Evolutionary conservation across 345 rosid genomes (phyloP), one percentile per base, ranked within the genome.

Genomic region (Trapa incisa): DNA sequence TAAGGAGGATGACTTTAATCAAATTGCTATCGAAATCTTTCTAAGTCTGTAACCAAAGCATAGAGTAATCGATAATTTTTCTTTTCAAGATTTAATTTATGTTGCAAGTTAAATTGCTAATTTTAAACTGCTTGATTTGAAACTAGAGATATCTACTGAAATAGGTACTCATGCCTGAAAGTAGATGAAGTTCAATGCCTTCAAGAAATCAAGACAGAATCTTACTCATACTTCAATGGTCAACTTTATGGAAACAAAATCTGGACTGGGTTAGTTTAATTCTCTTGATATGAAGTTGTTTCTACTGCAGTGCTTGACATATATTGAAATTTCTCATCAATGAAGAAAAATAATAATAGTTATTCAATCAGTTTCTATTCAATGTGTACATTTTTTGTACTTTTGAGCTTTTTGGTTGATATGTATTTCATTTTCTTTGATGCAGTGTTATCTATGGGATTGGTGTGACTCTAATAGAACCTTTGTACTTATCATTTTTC

Each of bases 401-500:
- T 41, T 8, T 2, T 42, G 33, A 47, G 16, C 12, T 10, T n/a
- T 47, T 2, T 3, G 43, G 43, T 10, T 22, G 52, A 65, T 42
- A 35, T 13, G 10, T n/a, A 41, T 22, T 52, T 1, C 56, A 3
- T n/a, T 37, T 39, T 56, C 62, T 37, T 71, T 72, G 43, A 16
- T 80, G 77, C 84, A 89, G 96, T 65, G 83, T 88, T 63, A 76
- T 86, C 71, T 69, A 67, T 64, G 92, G 95, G 53, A 83, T 88
- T 68, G 95, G 89, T 77, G 90, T 90, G 66, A 90, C 95, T 56
- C 71, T 90, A 64, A 87, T 90, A 67, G 84, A 90, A 77, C 92
- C 97, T 56, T 69, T 81, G 73, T 69, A 77, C 71, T 82, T 83
- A 33, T 88, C 90, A 36, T 85, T 83, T 79, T 89, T 89, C 76